Conservation (phyloP, 1,139 yeast species). For the Hansenula sp. region DNA sequence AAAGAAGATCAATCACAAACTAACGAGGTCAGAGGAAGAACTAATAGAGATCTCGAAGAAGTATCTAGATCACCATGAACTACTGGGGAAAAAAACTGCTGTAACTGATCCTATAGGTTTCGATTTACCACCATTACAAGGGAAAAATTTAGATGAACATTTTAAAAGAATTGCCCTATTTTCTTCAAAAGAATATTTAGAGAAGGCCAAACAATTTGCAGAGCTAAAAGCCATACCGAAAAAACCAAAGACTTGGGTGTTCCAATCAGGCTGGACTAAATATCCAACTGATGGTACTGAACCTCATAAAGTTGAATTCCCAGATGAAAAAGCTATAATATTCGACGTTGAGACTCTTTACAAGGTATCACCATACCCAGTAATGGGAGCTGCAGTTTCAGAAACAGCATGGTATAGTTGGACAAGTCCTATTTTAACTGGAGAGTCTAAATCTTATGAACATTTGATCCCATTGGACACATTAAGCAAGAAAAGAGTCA, state of each 20-base stretch:
- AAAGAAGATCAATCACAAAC: slow-evolving; percentile 19
- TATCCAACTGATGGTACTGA: slow-evolving; percentile 40
- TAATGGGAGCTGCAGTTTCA: slow-evolving; percentile 80
- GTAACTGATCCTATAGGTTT: slow-evolving; percentile 59
- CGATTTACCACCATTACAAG: slow-evolving; percentile 65
- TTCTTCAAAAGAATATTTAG: slow-evolving; percentile 58
- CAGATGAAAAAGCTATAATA: slow-evolving; percentile 58
- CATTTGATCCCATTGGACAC: slow-evolving; percentile 78
- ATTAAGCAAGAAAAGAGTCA: slow-evolving; percentile 44
- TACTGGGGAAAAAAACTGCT: slow-evolving; percentile 80
- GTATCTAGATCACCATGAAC: slow-evolving; percentile 59
- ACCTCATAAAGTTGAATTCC: slow-evolving; percentile 63
- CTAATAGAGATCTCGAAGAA: slow-evolving; percentile 55
- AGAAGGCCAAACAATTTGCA: slow-evolving; percentile 40
- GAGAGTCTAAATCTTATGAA: slow-evolving; percentile 39
- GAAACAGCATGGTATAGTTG: slow-evolving; percentile 88
- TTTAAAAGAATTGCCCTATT: slow-evolving; percentile 66
- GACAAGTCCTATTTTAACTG: slow-evolving; percentile 81
- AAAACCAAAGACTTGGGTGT: slow-evolving; percentile 51
- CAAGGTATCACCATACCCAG: slow-evolving; percentile 68
- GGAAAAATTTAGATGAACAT: slow-evolving; percentile 76
- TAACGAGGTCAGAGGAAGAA: slow-evolving; percentile 26
- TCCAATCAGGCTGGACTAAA: slow-evolving; percentile 78
- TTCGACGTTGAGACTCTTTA: slow-evolving; percentile 91
- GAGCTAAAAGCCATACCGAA: slow-evolving; percentile 35